phyloP scores from a whole-genome alignment of 2,329 filamentous ascomycete genomes.

The Periglandula ipomoeae region DNA sequence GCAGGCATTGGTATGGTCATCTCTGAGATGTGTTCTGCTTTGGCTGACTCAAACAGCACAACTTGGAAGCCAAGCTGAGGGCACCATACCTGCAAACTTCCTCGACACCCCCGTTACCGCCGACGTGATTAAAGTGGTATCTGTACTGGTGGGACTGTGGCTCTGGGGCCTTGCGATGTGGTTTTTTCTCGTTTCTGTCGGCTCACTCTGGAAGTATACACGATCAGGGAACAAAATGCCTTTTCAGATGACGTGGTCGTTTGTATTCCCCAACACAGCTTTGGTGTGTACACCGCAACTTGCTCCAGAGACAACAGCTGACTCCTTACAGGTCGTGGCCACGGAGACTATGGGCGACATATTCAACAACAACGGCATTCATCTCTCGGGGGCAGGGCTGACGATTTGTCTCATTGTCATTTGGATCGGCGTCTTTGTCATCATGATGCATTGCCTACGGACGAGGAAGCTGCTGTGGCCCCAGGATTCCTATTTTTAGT shows the following conservation, averaged over 20 bases:
- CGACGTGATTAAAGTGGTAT: conserved; percentile 36
- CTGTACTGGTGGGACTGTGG: conserved; percentile 62
- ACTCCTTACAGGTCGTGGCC: conserved; percentile 56
- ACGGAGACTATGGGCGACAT: conserved; percentile 62
- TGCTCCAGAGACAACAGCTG: too few relatives aligned
- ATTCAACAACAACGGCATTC: conserved; percentile 49
- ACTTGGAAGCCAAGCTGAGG: conserved; percentile 33
- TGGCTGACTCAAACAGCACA: conserved; percentile 20
- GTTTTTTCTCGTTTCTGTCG: conserved; percentile 76
- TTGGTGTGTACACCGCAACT: conserved; percentile 39
- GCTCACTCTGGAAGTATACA: conserved; percentile 62
- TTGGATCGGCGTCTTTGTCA: conserved; percentile 59
- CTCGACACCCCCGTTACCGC: conserved; percentile 32
- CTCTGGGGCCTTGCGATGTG: conserved; percentile 75
- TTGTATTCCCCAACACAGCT: conserved; percentile 74
- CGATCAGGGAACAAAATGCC: conserved; percentile 48
- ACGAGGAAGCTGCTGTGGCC: conserved; percentile 67
- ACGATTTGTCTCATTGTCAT: conserved; percentile 54
- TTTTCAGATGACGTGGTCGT: conserved; percentile 79
- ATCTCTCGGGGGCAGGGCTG: conserved; percentile 60
- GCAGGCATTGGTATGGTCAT: conserved; percentile 25
- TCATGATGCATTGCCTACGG: conserved; percentile 62
- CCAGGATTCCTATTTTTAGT: conserved; percentile 35
- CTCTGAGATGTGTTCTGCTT: not conserved
- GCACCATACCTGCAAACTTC: conserved; percentile 34